Evolutionary conservation across 1,284 basidiomycete species (phyloP), one percentile per base, ranked within the genome.

Genomic region (Taiwanofungus camphoratus): DNA sequence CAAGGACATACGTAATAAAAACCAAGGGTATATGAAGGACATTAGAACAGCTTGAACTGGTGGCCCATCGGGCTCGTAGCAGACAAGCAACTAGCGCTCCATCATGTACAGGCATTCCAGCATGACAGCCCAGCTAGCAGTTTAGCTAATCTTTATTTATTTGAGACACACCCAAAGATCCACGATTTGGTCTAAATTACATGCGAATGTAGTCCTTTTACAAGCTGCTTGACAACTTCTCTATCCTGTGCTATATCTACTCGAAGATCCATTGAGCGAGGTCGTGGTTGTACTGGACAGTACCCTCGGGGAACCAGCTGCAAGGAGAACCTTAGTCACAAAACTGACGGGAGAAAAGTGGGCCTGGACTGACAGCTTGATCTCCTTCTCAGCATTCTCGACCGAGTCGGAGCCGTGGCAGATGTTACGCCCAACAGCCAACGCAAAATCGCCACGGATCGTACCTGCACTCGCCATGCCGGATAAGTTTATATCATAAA

Each of bases 401-500:
- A 93, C 86, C 42, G 87, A 76, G 74, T 96, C 93, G 50, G 90
- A 94, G 51, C 93, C 94, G 71, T 97, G 91, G 76, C 87, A 90
- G 68, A 93, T 86, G 76, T 93, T 93, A 57, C 90, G 87, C 51
- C 91, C 94, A 58, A 93, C 87, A 58, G 91, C 88, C 60, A 98
- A 85, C 57, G 86, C 87, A 68, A 77, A 95, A 73, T 95, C 92
- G 50, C 91, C 92, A 66, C 92, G 89, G 74, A 95, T 93, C 53
- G 89, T 87, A 45, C 85, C 83, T 87, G 45, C 29, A 32, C 23
- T 39, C 24, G 49, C 29, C 33, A 39, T 18, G n/a, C 22, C 37
- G 20, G 27, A 38, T 30, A 21, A 22, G 32, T 35, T 39, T 13
- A 23, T 6, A 24, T 8, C 20, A 13, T 15, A 18, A n/a, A 18